These are phyloP conservation scores for Crithidia bombi DNA, from an alignment of 208 protist species.

Conservation along the genomic window DNA sequence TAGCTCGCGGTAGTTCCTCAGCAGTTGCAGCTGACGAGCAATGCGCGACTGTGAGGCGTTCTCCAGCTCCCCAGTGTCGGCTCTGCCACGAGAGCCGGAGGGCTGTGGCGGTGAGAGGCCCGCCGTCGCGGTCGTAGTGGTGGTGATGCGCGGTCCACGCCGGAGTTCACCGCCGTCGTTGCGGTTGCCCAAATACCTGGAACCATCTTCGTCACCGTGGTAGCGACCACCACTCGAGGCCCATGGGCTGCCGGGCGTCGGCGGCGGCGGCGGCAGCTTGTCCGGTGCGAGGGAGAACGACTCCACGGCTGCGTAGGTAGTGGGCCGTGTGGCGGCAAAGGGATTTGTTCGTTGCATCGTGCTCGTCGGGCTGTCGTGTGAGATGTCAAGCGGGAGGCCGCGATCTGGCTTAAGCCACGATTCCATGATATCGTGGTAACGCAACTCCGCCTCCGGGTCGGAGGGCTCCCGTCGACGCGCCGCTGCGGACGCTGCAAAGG, in stretches of 20 bases:
- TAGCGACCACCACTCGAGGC: conserved; percentile 15
- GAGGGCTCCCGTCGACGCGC: neutral
- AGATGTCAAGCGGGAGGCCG: neutral
- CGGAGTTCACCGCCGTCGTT: neutral
- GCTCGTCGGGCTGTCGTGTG: conserved; percentile 1
- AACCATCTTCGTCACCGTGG: conserved; percentile 10
- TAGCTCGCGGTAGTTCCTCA: conserved; percentile 70
- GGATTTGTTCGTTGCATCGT: neutral
- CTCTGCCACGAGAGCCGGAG: conserved; percentile 7
- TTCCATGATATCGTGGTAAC: conserved; percentile 29
- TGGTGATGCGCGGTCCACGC: conserved; percentile 26
- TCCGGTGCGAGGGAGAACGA: neutral
- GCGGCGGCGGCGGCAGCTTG: conserved; percentile 9
- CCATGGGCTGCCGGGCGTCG: conserved; percentile 19
- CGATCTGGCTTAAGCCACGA: conserved; percentile 24
- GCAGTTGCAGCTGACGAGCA: conserved; percentile 67
- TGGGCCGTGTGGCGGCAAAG: conserved; percentile 12
- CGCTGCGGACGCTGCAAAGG: neutral
- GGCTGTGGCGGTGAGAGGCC: conserved; percentile 10
- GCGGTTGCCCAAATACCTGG: neutral
- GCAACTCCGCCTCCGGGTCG: conserved; percentile 11
- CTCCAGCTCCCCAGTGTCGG: conserved; percentile 33
- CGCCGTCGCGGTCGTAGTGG: conserved; percentile 17
- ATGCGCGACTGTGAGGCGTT: conserved; percentile 52
- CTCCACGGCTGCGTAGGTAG: conserved; percentile 4